Evolutionary conservation across 2,329 filamentous ascomycete genomes (phyloP).

Genomic region (Teratosphaeria zuluensis): DNA sequence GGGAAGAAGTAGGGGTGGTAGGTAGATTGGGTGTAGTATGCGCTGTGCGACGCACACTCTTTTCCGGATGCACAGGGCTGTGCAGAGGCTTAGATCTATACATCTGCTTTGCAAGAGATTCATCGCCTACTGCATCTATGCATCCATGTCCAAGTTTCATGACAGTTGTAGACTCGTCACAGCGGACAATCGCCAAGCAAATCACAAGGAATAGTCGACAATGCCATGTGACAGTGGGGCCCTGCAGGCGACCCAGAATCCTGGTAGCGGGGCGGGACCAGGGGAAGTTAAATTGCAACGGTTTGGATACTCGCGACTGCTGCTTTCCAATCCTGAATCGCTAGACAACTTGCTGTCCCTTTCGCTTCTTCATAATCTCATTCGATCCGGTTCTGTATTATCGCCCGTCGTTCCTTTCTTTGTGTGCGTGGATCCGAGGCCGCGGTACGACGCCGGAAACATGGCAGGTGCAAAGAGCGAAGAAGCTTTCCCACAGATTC

Average conservation of each 20-base stretch:
- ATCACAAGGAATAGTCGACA: background rate
- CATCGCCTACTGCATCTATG: no score
- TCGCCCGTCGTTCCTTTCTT: background rate
- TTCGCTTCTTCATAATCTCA: background rate
- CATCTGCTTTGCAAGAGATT: no score
- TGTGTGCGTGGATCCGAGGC: background rate
- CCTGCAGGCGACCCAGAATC: background rate
- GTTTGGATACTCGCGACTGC: background rate
- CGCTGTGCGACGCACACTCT: no score
- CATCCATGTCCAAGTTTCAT: background rate
- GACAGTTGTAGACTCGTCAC: background rate
- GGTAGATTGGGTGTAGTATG: background rate
- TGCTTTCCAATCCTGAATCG: background rate
- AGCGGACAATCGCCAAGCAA: background rate
- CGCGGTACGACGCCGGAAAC: background rate
- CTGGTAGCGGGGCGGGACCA: background rate
- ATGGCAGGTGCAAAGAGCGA: background rate
- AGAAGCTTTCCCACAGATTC: background rate
- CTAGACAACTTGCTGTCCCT: background rate
- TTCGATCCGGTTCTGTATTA: background rate
- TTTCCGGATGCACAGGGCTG: no score
- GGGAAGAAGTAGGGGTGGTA: slow-evolving; percentile 3
- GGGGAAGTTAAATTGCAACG: background rate
- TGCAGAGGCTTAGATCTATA: no score
- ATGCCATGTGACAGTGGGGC: background rate